Evolutionary conservation across 106 monocot species (phyloP).

Genomic region (Acorus gramineus): DNA sequence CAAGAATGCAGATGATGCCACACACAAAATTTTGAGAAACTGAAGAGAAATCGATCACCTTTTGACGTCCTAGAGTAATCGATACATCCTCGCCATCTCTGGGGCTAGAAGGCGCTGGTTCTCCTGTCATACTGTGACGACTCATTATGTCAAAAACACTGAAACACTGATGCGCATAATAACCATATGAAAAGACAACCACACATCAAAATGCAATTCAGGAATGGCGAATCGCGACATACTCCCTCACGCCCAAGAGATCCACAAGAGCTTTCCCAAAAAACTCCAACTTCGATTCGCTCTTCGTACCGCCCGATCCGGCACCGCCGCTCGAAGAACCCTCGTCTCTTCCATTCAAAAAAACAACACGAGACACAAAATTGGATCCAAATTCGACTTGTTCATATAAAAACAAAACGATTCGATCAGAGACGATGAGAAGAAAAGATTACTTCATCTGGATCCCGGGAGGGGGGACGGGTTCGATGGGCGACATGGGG

Average conservation of each 20-base stretch:
- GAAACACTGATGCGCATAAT: background rate
- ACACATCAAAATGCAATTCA: background rate
- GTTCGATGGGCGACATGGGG: conserved; percentile 47
- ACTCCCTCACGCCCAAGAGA: conserved; percentile 90
- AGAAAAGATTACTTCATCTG: conserved; percentile 17
- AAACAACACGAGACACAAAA: background rate
- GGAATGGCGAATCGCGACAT: background rate
- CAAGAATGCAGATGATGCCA: background rate
- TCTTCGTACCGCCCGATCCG: conserved; percentile 26
- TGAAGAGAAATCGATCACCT: conserved; percentile 30
- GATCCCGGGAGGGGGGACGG: conserved; percentile 27
- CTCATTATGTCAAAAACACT: conserved; percentile 13
- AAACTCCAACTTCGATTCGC: conserved; percentile 81
- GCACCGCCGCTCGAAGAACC: background rate
- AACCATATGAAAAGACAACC: background rate
- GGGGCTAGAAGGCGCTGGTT: conserved; percentile 73
- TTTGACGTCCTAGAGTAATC: conserved; percentile 66
- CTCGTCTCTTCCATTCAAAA: conserved; percentile 10
- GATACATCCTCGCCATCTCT: conserved; percentile 76
- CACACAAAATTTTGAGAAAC: background rate
- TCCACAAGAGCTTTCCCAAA: conserved; percentile 98
- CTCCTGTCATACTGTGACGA: conserved; percentile 83
- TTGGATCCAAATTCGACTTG: background rate
- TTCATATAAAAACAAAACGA: background rate
- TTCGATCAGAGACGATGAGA: background rate